A percentile compares a stretch with the other conserved stretches of the same genome.
These are phyloP conservation scores for Verticillium albo-atrum DNA, from an alignment of 2,329 filamentous ascomycete species.

Conservation along the genomic window DNA sequence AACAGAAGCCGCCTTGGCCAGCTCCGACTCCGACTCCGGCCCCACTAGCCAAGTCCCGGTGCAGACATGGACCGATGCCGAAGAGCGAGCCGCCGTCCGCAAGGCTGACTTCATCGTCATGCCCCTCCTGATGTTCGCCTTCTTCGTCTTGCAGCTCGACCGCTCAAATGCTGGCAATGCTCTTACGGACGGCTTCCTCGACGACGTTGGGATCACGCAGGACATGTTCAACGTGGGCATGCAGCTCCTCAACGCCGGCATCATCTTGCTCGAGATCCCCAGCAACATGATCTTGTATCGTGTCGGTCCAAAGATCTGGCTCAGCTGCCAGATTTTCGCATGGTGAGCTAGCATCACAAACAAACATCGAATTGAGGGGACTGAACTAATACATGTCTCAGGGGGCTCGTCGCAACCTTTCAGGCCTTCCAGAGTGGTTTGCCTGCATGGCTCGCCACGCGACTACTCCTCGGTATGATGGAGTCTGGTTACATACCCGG, in stretches of 20 bases:
- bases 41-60: background rate
- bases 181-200: conserved; percentile 21
- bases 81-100: conserved; percentile 30
- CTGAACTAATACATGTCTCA: background rate
- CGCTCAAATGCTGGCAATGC: conserved; percentile 14
- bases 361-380: too few species aligned
- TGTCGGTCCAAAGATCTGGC: conserved; percentile 22
- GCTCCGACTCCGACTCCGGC: background rate
- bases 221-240: conserved; percentile 23
- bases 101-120: conserved; percentile 39
- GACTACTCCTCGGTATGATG: conserved; percentile 45
- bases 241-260: conserved; percentile 22
- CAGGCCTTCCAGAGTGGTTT: conserved; percentile 18
- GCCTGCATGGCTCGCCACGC: conserved; percentile 25
- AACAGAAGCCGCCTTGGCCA: background rate
- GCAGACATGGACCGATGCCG: conserved; percentile 31
- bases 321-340: conserved; percentile 23
- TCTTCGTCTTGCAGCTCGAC: conserved; percentile 36
- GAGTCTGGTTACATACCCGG: conserved; percentile 49
- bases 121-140: conserved; percentile 37
- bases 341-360: conserved; percentile 5
- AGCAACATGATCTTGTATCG: conserved; percentile 24
- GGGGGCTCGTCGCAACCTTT: conserved; percentile 24
- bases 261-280: conserved; percentile 25
- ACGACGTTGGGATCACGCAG: background rate